Evolutionary conservation across 2,329 filamentous ascomycete genomes (phyloP).

Genomic region (Lecanicillium sp.): DNA sequence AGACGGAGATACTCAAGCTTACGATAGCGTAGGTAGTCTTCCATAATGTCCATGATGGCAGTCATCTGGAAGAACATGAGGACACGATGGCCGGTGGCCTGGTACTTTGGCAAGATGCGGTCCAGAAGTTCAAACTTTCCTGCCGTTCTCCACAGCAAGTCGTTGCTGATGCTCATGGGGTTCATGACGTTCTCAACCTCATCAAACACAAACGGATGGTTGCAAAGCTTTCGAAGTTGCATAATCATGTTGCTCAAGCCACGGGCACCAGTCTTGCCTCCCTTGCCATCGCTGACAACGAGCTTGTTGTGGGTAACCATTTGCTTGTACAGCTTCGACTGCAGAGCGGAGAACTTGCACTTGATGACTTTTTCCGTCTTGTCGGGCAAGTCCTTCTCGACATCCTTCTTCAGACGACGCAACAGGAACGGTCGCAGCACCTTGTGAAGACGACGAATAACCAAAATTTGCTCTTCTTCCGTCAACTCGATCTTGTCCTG

Average conservation of each 20-base stretch:
- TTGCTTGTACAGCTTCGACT: conserved; percentile 92
- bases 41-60: conserved; percentile 99
- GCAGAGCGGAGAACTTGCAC: conserved; percentile 93
- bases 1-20: conserved; percentile 82
- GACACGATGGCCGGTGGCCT: conserved; percentile 82
- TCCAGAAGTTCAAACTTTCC: conserved; percentile 97
- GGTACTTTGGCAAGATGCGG: conserved; percentile 86
- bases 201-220: conserved; percentile 97
- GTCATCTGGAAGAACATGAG: conserved; percentile 99
- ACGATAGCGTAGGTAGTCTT: conserved; percentile 84
- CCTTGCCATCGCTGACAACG: conserved; percentile 89
- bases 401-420: conserved; percentile 97
- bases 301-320: conserved; percentile 94
- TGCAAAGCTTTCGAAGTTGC: conserved; percentile 97
- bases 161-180: conserved; percentile 77
- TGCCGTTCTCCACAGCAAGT: conserved; percentile 87
- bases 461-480: conserved; percentile 98
- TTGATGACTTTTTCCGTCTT: conserved; percentile 99
- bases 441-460: conserved; percentile 97
- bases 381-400: conserved; percentile 96
- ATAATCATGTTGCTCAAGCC: conserved; percentile 99
- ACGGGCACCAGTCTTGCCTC: conserved; percentile 86
- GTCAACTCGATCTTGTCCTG: conserved; percentile 98
- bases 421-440: conserved; percentile 94
- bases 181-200: conserved; percentile 99